Base-by-base conservation (phyloP, 192 early-diverging fungal species). In the Coemansia furcata region DNA sequence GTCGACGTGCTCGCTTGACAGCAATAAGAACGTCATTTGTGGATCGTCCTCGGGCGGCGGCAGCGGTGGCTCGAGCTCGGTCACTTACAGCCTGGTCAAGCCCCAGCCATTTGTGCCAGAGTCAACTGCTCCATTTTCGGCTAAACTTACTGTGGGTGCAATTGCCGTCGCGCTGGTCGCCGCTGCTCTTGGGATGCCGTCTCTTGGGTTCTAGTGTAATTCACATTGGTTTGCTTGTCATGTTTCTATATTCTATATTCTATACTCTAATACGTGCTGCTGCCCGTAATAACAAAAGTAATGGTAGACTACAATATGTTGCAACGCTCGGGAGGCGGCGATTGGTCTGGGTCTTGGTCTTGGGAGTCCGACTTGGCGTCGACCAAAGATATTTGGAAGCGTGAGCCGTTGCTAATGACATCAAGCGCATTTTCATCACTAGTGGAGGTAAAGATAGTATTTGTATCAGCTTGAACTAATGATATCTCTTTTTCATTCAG, bases 71-170 rank as follows among this genome's bases (percentile, higher is more conserved):
- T 19, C 29, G 14, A 36, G 49, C 35, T 21, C 30, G 1, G 15
- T 42, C n/a, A 65, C 73, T 8, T 81, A 81, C 19, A 72, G 70
- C 21, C 60, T 72, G 26, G 60, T 72, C 19, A 33, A 65, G 62
- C 78, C 69, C 17, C 30, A 54, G 23, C 62, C 78, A 5, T 81
- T 66, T 80, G 78, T 80, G 50, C 72, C 77, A 26, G 58, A 69
- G 21, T 50, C 46, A 47, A 19, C 52, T 12, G 55, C 61, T 8
- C 33, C 67, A 26, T 32, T 59, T 8, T 57, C 52, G 35, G 30
- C 47, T 54, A 59, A 36, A 15, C 58, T 66, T 17, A 63, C 62
- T 0, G 17, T 76, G n/a, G 69, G 52, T 4, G 46, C 68, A 3
- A 60, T 66, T 38, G 60, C 58, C 32, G 63, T 43, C 14, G 69